Percentiles rank a stretch among this genome's conserved stretches.
Evolutionary conservation across 176 grass and related monocot genomes (phyloP).

Genomic region (Elymus sibiricus): DNA sequence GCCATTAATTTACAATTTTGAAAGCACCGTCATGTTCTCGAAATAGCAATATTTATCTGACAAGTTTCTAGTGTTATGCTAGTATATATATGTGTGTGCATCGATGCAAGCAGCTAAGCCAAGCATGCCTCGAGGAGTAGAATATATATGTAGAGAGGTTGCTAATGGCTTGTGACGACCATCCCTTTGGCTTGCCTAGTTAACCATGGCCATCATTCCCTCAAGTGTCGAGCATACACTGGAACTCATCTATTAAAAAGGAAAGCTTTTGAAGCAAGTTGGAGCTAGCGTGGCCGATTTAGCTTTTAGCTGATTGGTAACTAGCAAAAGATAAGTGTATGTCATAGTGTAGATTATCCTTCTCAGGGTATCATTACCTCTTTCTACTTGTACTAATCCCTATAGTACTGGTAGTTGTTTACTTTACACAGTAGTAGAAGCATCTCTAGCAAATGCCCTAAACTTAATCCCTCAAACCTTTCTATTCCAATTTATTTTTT

Average conservation of each 20-base stretch:
- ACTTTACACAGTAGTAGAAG: no score
- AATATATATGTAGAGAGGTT: not conserved
- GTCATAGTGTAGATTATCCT: not conserved
- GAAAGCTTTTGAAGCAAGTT: not conserved
- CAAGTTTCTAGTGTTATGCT: constrained; percentile 16
- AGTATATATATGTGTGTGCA: not conserved
- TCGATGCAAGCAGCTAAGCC: not conserved
- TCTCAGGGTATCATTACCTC: not conserved
- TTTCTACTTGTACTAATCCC: not conserved
- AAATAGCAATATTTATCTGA: constrained; percentile 7
- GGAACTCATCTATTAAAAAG: not conserved
- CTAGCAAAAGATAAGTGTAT: not conserved
- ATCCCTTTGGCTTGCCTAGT: not conserved
- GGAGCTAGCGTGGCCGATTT: not conserved
- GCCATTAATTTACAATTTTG: not conserved
- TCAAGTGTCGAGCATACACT: constrained; percentile 6
- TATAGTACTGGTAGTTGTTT: not conserved
- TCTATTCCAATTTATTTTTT: no score
- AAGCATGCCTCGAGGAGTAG: not conserved
- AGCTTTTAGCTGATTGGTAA: not conserved
- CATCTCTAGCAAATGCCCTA: no score
- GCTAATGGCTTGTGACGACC: not conserved
- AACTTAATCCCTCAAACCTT: no score
- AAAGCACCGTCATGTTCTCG: not conserved
- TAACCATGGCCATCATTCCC: constrained; percentile 19